Base-by-base conservation (phyloP, 1,284 basidiomycete genomes). In the Malassezia sympodialis region DNA sequence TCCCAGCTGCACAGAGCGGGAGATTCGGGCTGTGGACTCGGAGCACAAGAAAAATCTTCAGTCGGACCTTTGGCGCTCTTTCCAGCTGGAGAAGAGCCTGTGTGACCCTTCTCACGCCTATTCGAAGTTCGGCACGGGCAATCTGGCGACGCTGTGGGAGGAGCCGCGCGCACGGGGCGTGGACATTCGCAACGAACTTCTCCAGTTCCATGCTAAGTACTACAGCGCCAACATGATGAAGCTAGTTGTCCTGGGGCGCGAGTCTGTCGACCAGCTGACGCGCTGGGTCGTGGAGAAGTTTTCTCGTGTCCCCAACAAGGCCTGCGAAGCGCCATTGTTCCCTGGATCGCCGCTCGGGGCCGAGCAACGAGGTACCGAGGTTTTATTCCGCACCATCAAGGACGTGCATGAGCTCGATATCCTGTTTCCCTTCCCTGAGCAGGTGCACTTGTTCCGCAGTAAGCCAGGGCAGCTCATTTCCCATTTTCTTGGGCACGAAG, bases 21-120 rank as follows among this genome's bases (percentile, higher is more conserved):
- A 99, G 77, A 83, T 96, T 63, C 90, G 91, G 65, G 94, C 94
- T 1, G 94, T 99, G 32, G 87, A 98, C 74, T 96, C 90, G 1
- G 94, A 99, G 75, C 87, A 98, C 80, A 90, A 90, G 79, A 98
- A 98, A 80, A 98, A 98, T 73, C 81, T 90, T 49, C 93, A 96
- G 76, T 80, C 79, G n/a, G 93, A 98, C 75, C 79, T 86, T 70
- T 96, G 91, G 90, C 83, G 94, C n/a, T 84, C 91, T 53, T 96
- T 88, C 77, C 94, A 99, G 77, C 79, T 96, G 24, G 90, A 90
- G 77, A 98, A 99, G 77, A 82, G 85, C 62, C 82, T 96, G 37
- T 86, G 83, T 58, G 79, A 71, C 28, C 61, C 80, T 1, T 84
- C 84, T 1, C 93, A 98, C 75, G 82, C 83, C 1, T 98, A 89